A percentile compares a stretch with the other conserved stretches of the same genome.
Evolutionary conservation across 164 flowering plant species (phyloP).

Genomic region (Nymphaea thermarum): DNA sequence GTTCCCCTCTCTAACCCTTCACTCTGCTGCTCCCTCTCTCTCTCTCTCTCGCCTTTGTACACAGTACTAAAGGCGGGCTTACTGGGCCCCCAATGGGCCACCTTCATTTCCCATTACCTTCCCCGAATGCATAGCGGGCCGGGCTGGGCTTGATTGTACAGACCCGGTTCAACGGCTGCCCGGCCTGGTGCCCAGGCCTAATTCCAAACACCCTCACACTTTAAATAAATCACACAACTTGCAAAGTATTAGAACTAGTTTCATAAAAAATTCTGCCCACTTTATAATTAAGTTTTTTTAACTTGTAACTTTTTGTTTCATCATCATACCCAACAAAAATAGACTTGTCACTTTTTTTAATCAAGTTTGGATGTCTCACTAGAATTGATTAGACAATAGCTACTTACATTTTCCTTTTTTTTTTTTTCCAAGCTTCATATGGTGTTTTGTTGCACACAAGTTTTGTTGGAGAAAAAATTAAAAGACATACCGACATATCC

Average conservation of each 20-base stretch:
- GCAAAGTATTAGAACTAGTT: neutral
- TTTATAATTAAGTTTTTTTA: slow-evolving; percentile 3
- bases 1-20: slow-evolving; percentile 5
- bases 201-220: too few relatives aligned
- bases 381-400: neutral
- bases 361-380: neutral
- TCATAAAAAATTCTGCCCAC: neutral
- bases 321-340: slow-evolving; percentile 7
- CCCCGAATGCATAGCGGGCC: too few relatives aligned
- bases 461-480: slow-evolving; percentile 7
- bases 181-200: too few relatives aligned
- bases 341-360: slow-evolving; percentile 3
- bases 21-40: slow-evolving; percentile 1
- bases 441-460: neutral
- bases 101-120: too few relatives aligned
- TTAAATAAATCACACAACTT: neutral
- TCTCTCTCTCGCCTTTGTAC: slow-evolving; percentile 5
- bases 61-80: neutral
- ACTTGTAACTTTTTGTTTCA: slow-evolving; percentile 3
- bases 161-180: too few relatives aligned
- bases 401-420: slow-evolving; percentile 3
- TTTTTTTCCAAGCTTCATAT: slow-evolving; percentile 9
- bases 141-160: too few relatives aligned
- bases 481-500: neutral
- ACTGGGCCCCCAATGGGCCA: too few relatives aligned